phyloP scores from a whole-genome alignment of 2,329 filamentous ascomycete genomes.

The Fusarium coicis region DNA sequence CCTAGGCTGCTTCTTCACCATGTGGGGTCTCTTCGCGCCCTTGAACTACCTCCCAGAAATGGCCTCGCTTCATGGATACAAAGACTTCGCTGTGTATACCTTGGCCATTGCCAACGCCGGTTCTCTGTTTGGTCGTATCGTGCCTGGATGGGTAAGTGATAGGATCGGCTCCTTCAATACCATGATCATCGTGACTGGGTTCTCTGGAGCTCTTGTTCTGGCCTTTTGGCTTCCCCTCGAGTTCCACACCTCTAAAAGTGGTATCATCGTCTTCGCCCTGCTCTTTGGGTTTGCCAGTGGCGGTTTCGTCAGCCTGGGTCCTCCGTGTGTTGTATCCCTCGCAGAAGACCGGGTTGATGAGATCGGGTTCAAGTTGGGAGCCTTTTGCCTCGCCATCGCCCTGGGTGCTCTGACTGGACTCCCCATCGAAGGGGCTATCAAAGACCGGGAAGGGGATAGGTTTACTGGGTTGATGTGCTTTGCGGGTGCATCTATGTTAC shows the following conservation, averaged over 20 bases:
- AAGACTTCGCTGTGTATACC: neutral
- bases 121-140: neutral
- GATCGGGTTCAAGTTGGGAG: neutral
- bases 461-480: conserved; percentile 2
- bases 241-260: neutral
- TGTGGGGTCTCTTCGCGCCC: neutral
- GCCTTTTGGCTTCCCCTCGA: neutral
- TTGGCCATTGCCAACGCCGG: neutral
- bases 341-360: neutral
- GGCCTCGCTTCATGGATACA: neutral
- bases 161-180: neutral
- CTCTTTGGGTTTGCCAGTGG: neutral
- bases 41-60: conserved; percentile 3
- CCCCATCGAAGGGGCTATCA: neutral
- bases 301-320: neutral
- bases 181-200: neutral
- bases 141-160: neutral
- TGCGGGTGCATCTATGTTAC: neutral
- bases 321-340: neutral
- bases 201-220: neutral
- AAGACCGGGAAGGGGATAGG: neutral
- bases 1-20: conserved; percentile 1
- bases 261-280: neutral
- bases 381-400: neutral
- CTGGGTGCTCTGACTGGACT: neutral